Evolutionary conservation across 306 rosid species (phyloP), one percentile per base, ranked within the genome.

Genomic region (Vigna radiata): DNA sequence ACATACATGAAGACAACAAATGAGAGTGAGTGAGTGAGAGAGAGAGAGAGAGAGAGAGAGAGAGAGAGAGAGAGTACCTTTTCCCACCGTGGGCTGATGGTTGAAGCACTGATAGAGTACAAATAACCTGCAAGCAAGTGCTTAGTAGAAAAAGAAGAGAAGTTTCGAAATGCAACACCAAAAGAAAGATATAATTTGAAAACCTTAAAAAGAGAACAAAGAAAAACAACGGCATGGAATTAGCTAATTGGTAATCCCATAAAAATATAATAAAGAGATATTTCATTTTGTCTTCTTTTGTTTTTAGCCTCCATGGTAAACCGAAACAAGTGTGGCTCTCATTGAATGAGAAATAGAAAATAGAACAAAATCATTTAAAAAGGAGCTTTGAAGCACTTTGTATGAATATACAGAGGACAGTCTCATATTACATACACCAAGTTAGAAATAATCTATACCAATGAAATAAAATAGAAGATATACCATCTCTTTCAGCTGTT

Each of bases 401-500:
- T 47, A 48, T 39, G 48, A 52, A 66, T 50, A 55, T 64, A 68
- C 76, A 75, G 48, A 29, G 15, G 62, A 83, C 50, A 64, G 7
- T 63, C 72, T 67, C 68, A 47, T 19, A 43, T 52, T 59, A 63
- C 53, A 82, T 53, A 27, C 16, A 19, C 63, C 43, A 55, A 69
- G 60, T 48, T 61, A 73, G 62, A 62, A 12, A 63, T 55, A 37
- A 61, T 73, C 74, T 44, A 16, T 70, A 49, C 27, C 70, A 33
- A 48, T 68, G 48, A 14, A 43, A 21, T 12, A 65, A 53, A 39
- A 43, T 49, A 77, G 76, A 84, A 76, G 49, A 64, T 53, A 66
- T 85, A 92, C 99, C 98, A 85, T 96, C 97, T 82, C 99, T 84
- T 85, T 96, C 99, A 16, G 90, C 90, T 54, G 99, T 92, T 72